Evolutionary conservation across 305 asterid species (phyloP).

Genomic region (Petunia hybrid): DNA sequence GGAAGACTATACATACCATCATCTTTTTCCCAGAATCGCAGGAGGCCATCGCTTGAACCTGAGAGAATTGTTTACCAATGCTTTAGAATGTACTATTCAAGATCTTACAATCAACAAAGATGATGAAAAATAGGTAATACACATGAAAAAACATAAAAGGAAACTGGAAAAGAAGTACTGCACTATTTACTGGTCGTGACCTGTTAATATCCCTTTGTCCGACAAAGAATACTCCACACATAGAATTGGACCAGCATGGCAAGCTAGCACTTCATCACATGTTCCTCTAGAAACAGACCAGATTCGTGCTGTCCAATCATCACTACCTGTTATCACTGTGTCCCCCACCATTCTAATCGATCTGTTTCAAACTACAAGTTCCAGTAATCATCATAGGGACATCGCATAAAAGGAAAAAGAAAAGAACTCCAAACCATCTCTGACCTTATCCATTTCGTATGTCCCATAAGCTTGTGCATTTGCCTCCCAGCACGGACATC

Average conservation of each 20-base stretch:
- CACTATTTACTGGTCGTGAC: slow-evolving; percentile 42
- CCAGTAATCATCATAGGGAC: slow-evolving; percentile 38
- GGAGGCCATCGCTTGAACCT: slow-evolving; percentile 95
- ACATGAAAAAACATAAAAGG: slow-evolving; percentile 25
- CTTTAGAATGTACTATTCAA: slow-evolving; percentile 38
- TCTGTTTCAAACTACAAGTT: slow-evolving; percentile 54
- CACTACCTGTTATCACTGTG: slow-evolving; percentile 91
- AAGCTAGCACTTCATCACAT: slow-evolving; percentile 93
- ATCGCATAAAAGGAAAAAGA: slow-evolving; percentile 27
- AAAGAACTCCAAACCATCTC: slow-evolving; percentile 36
- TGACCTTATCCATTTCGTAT: slow-evolving; percentile 94
- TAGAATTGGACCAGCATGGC: slow-evolving; percentile 91
- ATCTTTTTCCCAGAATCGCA: slow-evolving; percentile 93
- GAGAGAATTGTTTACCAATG: slow-evolving; percentile 35
- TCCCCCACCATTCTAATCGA: slow-evolving; percentile 98
- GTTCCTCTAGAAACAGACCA: slow-evolving; percentile 95
- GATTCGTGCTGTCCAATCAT: slow-evolving; percentile 98
- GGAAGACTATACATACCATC: slow-evolving; percentile 68
- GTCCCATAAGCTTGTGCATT: slow-evolving; percentile 95
- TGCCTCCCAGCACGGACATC: slow-evolving; percentile 91
- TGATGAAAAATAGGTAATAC: slow-evolving; percentile 24
- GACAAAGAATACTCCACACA: slow-evolving; percentile 83
- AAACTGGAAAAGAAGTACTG: background rate
- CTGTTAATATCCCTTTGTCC: slow-evolving; percentile 93
- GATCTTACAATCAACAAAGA: slow-evolving; percentile 24